Evolutionary conservation across 164 flowering plant genomes (phyloP).

Genomic region (Dillenia turbinata): DNA sequence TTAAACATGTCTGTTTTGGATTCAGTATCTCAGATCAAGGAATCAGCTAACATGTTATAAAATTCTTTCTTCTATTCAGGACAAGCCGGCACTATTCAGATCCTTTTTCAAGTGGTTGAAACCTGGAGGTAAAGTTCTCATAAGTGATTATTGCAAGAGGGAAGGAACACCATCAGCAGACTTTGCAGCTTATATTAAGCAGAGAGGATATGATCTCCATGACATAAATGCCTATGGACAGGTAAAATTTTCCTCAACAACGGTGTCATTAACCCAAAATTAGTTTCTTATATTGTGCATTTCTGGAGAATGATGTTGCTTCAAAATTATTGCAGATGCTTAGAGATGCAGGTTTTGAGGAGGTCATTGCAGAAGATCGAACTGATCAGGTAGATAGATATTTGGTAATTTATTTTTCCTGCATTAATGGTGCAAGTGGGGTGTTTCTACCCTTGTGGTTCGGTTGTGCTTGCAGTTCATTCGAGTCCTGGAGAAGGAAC

Average conservation of each 20-base stretch:
- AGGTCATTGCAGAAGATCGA: slow-evolving; percentile 89
- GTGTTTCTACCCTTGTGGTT: slow-evolving; percentile 3
- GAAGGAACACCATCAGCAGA: slow-evolving; percentile 67
- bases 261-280: background rate
- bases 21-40: no score
- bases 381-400: slow-evolving; percentile 68
- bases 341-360: slow-evolving; percentile 84
- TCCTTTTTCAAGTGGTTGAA: slow-evolving; percentile 92
- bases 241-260: slow-evolving; percentile 33
- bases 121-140: slow-evolving; percentile 94
- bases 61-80: slow-evolving; percentile 38
- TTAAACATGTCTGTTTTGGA: no score
- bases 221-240: slow-evolving; percentile 85
- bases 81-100: slow-evolving; percentile 83
- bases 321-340: slow-evolving; percentile 64
- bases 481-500: slow-evolving; percentile 64
- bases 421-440: background rate
- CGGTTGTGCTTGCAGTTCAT: slow-evolving; percentile 52
- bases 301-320: background rate
- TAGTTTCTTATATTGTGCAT: no score
- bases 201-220: slow-evolving; percentile 96
- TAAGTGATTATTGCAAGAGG: slow-evolving; percentile 85
- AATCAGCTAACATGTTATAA: no score
- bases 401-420: background rate
- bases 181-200: slow-evolving; percentile 70